A percentile compares a stretch with the other conserved stretches of the same genome.
Conservation (phyloP, 768 basidiomycete species). For the Tricholoma hemisulphureum region DNA sequence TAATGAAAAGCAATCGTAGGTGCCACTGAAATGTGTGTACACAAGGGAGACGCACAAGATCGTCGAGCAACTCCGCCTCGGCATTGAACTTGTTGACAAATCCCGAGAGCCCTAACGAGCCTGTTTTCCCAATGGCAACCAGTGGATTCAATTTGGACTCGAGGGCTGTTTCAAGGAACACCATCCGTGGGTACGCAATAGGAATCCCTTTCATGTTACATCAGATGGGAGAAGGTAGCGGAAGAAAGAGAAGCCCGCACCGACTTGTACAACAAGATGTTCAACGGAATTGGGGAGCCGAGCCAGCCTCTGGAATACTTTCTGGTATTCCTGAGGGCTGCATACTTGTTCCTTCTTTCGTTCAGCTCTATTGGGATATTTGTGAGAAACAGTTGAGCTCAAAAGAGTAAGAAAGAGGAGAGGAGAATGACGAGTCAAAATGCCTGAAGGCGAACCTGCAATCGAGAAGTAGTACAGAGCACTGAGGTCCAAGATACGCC, state of each 20-base stretch:
- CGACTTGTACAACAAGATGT: slow-evolving; percentile 82
- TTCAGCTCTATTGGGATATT: slow-evolving; percentile 61
- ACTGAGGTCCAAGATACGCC: slow-evolving; percentile 75
- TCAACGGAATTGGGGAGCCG: slow-evolving; percentile 65
- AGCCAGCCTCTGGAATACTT: slow-evolving; percentile 62
- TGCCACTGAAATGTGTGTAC: neutral
- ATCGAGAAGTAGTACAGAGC: slow-evolving; percentile 73
- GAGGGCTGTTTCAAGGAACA: slow-evolving; percentile 77
- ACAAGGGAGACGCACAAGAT: slow-evolving; percentile 53
- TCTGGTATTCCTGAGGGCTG: slow-evolving; percentile 68
- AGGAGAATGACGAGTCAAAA: slow-evolving; percentile 5
- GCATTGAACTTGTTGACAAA: slow-evolving; percentile 90
- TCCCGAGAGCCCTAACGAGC: slow-evolving; percentile 66
- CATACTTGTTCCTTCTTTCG: slow-evolving; percentile 81
- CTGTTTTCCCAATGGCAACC: slow-evolving; percentile 66
- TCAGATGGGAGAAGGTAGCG: slow-evolving; percentile 2
- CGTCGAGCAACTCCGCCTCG: slow-evolving; percentile 93
- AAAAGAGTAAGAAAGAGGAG: neutral
- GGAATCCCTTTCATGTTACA: slow-evolving; percentile 52
- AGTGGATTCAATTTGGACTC: slow-evolving; percentile 86
- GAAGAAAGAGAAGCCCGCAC: slow-evolving; percentile 31
- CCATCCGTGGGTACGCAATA: slow-evolving; percentile 92
- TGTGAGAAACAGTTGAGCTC: neutral
- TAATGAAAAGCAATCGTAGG: slow-evolving; percentile 21
- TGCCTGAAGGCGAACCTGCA: slow-evolving; percentile 57